phyloP scores from a whole-genome alignment of 1,139 yeast species.

The Yamadazyma spencermartinsiae region DNA sequence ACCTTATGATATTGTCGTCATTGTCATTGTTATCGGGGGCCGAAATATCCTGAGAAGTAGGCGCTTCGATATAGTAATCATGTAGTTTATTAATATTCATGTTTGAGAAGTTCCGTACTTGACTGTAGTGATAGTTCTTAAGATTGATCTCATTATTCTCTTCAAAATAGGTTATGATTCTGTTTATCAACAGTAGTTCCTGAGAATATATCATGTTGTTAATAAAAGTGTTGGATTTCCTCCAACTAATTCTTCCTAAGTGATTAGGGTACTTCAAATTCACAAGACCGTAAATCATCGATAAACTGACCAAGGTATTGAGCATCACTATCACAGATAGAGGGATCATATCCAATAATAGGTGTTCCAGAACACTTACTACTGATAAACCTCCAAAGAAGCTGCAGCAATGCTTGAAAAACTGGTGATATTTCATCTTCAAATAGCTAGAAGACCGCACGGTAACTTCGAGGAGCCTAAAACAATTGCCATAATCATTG shows the following conservation, averaged over 20 bases:
- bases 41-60: conserved; percentile 11
- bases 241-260: conserved; percentile 36
- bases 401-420: not conserved
- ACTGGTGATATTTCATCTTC: not conserved
- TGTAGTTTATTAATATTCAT: conserved; percentile 21
- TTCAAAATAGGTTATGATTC: conserved; percentile 38
- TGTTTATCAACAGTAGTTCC: conserved; percentile 31
- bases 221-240: conserved; percentile 27
- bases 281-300: conserved; percentile 6
- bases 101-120: conserved; percentile 25
- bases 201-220: conserved; percentile 27
- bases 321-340: not conserved
- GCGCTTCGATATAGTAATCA: conserved; percentile 31
- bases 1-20: conserved; percentile 12
- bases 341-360: conserved; percentile 6
- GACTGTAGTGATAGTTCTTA: conserved; percentile 38
- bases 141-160: conserved; percentile 42
- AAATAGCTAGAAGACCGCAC: conserved; percentile 15
- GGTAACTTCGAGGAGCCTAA: conserved; percentile 32
- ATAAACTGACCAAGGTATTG: conserved; percentile 3
- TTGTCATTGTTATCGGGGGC: not conserved
- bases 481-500: conserved; percentile 37
- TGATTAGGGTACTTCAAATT: conserved; percentile 17
- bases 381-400: conserved; percentile 3
- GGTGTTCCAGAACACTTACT: conserved; percentile 3